Conservation (phyloP, 148 eudicot genomes). For the Amaranthus hypochondriacus region DNA sequence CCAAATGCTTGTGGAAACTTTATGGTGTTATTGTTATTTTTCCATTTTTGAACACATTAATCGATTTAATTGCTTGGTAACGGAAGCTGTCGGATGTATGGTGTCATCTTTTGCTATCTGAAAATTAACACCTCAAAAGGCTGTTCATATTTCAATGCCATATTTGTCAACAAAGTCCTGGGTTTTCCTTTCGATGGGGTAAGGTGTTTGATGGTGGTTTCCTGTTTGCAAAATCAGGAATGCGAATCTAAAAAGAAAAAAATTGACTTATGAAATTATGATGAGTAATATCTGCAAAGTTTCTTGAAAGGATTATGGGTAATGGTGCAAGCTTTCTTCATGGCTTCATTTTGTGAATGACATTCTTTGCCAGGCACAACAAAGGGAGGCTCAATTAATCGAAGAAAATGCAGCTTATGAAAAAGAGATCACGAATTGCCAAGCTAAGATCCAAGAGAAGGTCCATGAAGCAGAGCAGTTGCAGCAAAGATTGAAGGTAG, state of each 20-base stretch:
- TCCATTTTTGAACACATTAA: background rate
- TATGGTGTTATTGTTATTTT: background rate
- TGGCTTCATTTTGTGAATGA: slow-evolving; percentile 12
- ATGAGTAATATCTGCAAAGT: slow-evolving; percentile 6
- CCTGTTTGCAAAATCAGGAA: slow-evolving; percentile 7
- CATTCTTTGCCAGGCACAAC: slow-evolving; percentile 53
- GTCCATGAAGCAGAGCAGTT: slow-evolving; percentile 57
- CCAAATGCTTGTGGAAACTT: background rate
- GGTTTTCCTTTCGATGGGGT: background rate
- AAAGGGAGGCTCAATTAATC: slow-evolving; percentile 58
- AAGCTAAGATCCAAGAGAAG: slow-evolving; percentile 76
- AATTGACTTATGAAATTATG: slow-evolving; percentile 11
- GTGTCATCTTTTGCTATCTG: background rate
- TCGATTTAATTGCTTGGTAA: background rate
- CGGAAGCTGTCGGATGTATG: background rate
- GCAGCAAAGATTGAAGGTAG: slow-evolving; percentile 62
- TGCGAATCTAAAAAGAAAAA: background rate
- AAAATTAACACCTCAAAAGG: background rate
- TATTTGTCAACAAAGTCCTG: background rate
- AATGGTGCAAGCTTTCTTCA: slow-evolving; percentile 6
- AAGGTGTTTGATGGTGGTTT: slow-evolving; percentile 7
- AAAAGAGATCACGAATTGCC: slow-evolving; percentile 65
- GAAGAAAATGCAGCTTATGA: slow-evolving; percentile 83
- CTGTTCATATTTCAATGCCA: background rate
- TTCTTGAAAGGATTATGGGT: background rate